Percentiles rank a stretch among this genome's conserved stretches.
Conservation (phyloP, 2,329 filamentous ascomycete genomes). For the Thermoascus crustaceus region DNA sequence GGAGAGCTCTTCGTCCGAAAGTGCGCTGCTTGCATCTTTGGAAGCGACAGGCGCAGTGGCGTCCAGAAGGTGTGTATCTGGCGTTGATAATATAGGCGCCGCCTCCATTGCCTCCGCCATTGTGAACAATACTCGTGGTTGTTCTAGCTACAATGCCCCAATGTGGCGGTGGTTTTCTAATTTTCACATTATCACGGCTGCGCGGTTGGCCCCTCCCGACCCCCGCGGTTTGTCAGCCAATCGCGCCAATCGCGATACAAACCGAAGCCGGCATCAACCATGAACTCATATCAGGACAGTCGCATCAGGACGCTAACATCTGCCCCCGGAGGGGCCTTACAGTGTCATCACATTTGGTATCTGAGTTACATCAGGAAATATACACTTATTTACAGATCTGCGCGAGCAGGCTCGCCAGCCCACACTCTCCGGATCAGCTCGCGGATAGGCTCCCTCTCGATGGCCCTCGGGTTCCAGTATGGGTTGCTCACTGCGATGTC, state of each 20-base stretch:
- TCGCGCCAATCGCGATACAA: no score
- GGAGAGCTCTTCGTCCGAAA: conserved; percentile 61
- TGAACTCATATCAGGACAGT: neutral
- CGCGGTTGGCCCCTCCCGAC: no score
- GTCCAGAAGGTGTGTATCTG: conserved; percentile 54
- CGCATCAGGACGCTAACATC: no score
- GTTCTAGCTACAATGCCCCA: no score
- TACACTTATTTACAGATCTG: conserved; percentile 37
- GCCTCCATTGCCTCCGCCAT: conserved; percentile 29
- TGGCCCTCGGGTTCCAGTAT: conserved; percentile 51
- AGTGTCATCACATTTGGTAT: no score
- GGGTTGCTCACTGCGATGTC: conserved; percentile 51
- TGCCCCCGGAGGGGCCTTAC: no score
- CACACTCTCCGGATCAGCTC: conserved; percentile 54
- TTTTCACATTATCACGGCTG: no score
- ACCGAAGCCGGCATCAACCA: neutral
- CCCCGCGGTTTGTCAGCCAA: no score
- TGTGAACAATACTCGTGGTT: conserved; percentile 2
- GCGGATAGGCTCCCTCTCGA: conserved; percentile 45
- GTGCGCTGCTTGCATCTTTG: conserved; percentile 21
- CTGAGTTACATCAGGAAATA: no score
- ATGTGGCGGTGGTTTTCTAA: neutral
- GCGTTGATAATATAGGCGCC: conserved; percentile 55
- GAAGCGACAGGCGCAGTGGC: conserved; percentile 38
- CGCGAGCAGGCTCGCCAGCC: conserved; percentile 50